phyloP scores from a whole-genome alignment of 345 rosid genomes.

The Populus euphratica region DNA sequence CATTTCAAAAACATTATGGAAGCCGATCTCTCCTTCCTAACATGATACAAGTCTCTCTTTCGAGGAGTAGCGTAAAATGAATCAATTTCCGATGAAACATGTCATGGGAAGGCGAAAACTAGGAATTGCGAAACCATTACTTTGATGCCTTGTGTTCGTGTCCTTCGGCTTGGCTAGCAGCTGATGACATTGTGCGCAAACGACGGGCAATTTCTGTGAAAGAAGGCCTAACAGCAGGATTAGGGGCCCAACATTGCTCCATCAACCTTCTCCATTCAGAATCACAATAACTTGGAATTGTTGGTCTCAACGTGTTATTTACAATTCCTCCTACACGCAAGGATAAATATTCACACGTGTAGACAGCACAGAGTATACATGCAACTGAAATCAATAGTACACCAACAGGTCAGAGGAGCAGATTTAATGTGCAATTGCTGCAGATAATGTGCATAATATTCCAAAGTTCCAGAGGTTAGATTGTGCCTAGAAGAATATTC shows the following conservation, averaged over 20 bases:
- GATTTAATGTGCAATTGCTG: not conserved
- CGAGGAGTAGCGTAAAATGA: not conserved
- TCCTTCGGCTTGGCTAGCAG: conserved; percentile 50
- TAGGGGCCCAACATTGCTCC: conserved; percentile 85
- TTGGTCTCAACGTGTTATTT: conserved; percentile 69
- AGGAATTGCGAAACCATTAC: conserved; percentile 14
- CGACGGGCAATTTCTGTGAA: conserved; percentile 68
- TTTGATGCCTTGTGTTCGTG: conserved; percentile 53
- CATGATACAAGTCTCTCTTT: not conserved
- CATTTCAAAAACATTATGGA: conserved; percentile 36
- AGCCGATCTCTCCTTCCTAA: conserved; percentile 16
- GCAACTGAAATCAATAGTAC: not conserved
- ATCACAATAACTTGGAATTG: conserved; percentile 63
- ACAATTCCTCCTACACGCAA: conserved; percentile 66
- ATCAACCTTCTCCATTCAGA: conserved; percentile 65
- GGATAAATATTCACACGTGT: not conserved
- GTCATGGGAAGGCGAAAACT: not conserved
- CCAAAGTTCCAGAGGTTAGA: not conserved
- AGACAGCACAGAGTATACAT: not conserved
- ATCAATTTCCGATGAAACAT: not conserved
- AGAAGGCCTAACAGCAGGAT: conserved; percentile 62
- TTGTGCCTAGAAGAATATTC: not conserved
- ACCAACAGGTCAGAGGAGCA: not conserved
- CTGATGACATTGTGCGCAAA: conserved; percentile 59
- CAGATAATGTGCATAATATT: not conserved